Evolutionary conservation across 2,329 filamentous ascomycete genomes (phyloP).

Genomic region (Pseudocercospora fuligena): DNA sequence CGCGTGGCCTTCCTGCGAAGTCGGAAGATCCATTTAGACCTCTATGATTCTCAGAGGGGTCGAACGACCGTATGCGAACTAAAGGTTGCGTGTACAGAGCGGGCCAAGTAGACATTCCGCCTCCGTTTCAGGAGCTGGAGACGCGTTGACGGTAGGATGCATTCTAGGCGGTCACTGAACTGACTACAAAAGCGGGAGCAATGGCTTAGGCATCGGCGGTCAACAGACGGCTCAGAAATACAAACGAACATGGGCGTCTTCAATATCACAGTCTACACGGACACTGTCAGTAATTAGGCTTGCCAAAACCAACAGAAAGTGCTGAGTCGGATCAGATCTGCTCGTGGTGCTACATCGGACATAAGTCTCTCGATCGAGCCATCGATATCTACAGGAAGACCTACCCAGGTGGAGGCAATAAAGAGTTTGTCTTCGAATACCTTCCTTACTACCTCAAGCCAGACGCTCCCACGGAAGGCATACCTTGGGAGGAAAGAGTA

Average conservation of each 20-base stretch:
- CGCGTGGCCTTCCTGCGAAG: not conserved
- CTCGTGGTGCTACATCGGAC: conserved; percentile 46
- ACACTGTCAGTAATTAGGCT: conserved; percentile 13
- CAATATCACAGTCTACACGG: conserved; percentile 31
- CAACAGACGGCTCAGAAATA: not conserved
- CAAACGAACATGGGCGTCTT: conserved; percentile 20
- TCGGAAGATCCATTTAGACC: too few relatives aligned
- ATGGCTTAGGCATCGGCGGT: not conserved
- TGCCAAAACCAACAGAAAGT: not conserved
- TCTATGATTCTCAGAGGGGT: not conserved
- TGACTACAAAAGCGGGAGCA: not conserved
- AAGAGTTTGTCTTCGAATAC: conserved; percentile 46
- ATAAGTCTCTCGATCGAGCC: conserved; percentile 45
- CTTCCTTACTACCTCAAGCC: conserved; percentile 42
- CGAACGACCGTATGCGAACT: not conserved
- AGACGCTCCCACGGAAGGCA: conserved; percentile 10
- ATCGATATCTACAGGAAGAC: conserved; percentile 48
- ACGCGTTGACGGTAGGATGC: not conserved
- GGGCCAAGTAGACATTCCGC: not conserved
- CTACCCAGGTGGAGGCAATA: conserved; percentile 45
- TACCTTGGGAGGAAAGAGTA: conserved; percentile 20
- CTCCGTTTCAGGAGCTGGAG: not conserved
- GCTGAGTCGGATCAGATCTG: conserved; percentile 17
- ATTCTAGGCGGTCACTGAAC: not conserved
- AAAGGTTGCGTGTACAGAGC: not conserved